These are phyloP conservation scores for Pseudovirgaria hyperparasitica DNA, from an alignment of 2,329 filamentous ascomycete genomes.

Conservation along the genomic window DNA sequence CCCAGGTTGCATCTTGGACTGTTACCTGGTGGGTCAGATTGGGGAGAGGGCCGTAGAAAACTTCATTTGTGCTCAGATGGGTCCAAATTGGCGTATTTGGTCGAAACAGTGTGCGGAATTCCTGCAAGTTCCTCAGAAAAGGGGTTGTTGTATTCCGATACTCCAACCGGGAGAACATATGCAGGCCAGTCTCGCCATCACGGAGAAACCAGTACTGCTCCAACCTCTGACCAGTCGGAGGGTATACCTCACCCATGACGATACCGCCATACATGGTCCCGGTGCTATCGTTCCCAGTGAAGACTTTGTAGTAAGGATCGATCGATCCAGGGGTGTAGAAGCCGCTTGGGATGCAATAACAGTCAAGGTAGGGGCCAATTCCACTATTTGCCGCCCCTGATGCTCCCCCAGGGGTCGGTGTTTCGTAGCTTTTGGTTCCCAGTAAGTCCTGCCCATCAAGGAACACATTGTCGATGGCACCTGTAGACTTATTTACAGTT, in stretches of 20 bases:
- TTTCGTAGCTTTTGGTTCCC: conserved; percentile 22
- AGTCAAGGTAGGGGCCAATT: conserved; percentile 48
- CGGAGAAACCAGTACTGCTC: conserved; percentile 54
- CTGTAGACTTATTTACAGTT: conserved; percentile 30
- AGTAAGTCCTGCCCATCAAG: conserved; percentile 42
- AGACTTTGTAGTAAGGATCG: conserved; percentile 36
- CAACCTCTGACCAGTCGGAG: conserved; percentile 43
- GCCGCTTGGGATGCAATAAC: conserved; percentile 47
- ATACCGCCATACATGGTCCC: conserved; percentile 45
- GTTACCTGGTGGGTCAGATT: conserved; percentile 31
- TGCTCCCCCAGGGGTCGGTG: conserved; percentile 7
- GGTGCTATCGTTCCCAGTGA: conserved; percentile 37
- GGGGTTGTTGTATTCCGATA: conserved; percentile 47
- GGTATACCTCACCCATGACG: conserved; percentile 46
- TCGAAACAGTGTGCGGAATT: conserved; percentile 49
- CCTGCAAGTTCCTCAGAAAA: conserved; percentile 45
- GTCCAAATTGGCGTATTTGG: conserved; percentile 50
- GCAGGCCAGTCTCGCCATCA: conserved; percentile 49
- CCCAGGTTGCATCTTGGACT: conserved; percentile 54
- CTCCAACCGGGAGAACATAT: conserved; percentile 46
- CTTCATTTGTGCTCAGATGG: conserved; percentile 44
- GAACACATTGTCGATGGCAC: conserved; percentile 28
- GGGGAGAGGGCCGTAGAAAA: conserved; percentile 42
- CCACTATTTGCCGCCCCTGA: conserved; percentile 29
- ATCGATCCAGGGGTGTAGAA: conserved; percentile 46